Percentiles rank a stretch among this genome's conserved stretches.
Conservation (phyloP, 495 filamentous ascomycete species). For the Lophiotrema nucula region DNA sequence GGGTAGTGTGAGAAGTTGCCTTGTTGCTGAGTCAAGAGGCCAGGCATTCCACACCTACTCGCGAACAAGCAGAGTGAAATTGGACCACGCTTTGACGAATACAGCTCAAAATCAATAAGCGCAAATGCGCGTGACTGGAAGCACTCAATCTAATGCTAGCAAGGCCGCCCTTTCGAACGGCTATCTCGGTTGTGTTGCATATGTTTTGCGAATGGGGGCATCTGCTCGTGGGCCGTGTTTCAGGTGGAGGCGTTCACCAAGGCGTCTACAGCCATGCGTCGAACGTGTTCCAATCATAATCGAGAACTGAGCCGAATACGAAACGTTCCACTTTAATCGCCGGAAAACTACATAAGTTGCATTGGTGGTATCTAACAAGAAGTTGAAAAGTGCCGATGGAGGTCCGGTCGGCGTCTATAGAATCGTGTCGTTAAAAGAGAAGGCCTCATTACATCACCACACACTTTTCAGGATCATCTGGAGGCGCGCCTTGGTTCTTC, state of each 20-base stretch:
- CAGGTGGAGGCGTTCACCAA: neutral
- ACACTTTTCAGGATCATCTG: constrained; percentile 23
- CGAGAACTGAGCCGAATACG: neutral
- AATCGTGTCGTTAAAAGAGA: neutral
- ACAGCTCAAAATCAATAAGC: no score
- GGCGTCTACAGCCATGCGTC: neutral
- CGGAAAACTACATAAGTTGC: neutral
- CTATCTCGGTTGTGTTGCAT: no score
- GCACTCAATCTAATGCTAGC: no score
- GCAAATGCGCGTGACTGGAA: no score
- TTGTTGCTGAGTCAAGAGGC: no score
- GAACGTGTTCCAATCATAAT: constrained; percentile 23
- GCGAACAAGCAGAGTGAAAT: no score
- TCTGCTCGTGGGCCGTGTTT: no score
- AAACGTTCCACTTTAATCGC: neutral
- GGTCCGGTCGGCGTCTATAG: neutral
- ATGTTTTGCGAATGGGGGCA: no score
- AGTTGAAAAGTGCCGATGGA: neutral
- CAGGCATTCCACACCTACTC: no score
- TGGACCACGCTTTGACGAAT: no score
- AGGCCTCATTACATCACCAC: constrained; percentile 23
- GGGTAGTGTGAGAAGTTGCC: no score
- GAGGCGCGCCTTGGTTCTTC: constrained; percentile 25
- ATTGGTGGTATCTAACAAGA: neutral
- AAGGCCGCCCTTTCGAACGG: no score